These are phyloP conservation scores for Candida mattraensis DNA, from an alignment of 805 yeast genomes.

Conservation along the genomic window DNA sequence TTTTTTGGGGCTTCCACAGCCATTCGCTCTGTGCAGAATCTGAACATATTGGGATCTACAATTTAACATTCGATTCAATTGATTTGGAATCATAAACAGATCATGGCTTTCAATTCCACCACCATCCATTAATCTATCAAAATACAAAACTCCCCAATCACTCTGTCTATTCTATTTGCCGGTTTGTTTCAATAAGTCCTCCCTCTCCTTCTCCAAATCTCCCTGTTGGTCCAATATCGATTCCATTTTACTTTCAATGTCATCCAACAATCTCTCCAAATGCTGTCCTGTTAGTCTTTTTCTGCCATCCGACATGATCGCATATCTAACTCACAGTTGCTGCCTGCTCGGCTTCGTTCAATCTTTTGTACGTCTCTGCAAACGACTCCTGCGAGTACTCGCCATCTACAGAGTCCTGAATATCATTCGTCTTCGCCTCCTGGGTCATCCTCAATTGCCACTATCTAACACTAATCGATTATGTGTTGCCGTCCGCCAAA, in stretches of 20 bases:
- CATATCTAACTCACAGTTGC: constrained; percentile 45
- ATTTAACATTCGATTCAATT: too few species aligned
- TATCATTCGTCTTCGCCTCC: too few species aligned
- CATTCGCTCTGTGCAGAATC: too few species aligned
- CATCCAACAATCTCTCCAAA: constrained; percentile 64
- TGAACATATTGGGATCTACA: too few species aligned
- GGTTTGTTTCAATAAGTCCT: not conserved
- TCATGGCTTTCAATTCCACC: too few species aligned
- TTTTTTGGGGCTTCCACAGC: too few species aligned
- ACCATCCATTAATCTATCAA: too few species aligned
- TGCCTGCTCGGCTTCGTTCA: constrained; percentile 68
- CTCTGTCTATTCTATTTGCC: not conserved
- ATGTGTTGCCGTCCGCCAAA: constrained; percentile 28
- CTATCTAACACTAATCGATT: too few species aligned
- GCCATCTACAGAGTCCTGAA: too few species aligned
- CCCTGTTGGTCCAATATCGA: constrained; percentile 32
- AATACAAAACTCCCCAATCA: not conserved
- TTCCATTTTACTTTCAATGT: constrained; percentile 65
- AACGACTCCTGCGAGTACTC: constrained; percentile 35
- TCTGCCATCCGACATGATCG: too few species aligned
- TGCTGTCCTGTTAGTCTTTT: constrained; percentile 25
- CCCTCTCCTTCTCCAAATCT: constrained; percentile 5
- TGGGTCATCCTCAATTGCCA: too few species aligned
- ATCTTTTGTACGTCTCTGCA: constrained; percentile 57
- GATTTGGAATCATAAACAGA: too few species aligned